These are phyloP conservation scores for Quercus parvula DNA, from an alignment of 306 rosid genomes.

Conservation along the genomic window DNA sequence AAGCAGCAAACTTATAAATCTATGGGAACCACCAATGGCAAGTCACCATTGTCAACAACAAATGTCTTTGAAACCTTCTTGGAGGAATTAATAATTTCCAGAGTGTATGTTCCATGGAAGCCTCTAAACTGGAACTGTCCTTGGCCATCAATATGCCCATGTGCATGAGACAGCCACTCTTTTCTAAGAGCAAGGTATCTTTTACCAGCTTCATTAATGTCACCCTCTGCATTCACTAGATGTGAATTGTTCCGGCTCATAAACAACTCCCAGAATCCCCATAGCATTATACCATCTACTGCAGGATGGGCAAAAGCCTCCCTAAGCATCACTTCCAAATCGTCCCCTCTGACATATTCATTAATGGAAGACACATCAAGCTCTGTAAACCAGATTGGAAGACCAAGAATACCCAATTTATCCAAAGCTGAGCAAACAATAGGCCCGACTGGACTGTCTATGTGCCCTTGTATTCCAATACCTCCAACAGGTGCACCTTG, in stretches of 20 bases:
- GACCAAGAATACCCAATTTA: slow-evolving; percentile 64
- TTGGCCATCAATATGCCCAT: slow-evolving; percentile 53
- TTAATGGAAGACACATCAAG: slow-evolving; percentile 78
- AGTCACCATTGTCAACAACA: slow-evolving; percentile 71
- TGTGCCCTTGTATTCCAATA: slow-evolving; percentile 88
- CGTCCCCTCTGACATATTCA: slow-evolving; percentile 73
- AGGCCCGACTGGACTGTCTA: slow-evolving; percentile 86
- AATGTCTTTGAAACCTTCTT: slow-evolving; percentile 60
- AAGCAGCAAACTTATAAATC: slow-evolving; percentile 32
- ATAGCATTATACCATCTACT: slow-evolving; percentile 70
- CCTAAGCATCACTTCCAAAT: slow-evolving; percentile 80
- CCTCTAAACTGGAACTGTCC: slow-evolving; percentile 72
- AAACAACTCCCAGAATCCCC: slow-evolving; percentile 96
- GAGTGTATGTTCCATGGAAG: slow-evolving; percentile 63
- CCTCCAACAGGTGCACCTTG: slow-evolving; percentile 90
- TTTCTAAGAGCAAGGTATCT: slow-evolving; percentile 59
- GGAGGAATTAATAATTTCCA: slow-evolving; percentile 45
- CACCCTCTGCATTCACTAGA: slow-evolving; percentile 87
- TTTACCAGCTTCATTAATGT: slow-evolving; percentile 73
- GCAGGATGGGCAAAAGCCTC: slow-evolving; percentile 79
- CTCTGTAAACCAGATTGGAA: slow-evolving; percentile 90
- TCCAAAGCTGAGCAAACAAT: slow-evolving; percentile 69
- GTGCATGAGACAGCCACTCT: slow-evolving; percentile 73
- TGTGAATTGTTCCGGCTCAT: slow-evolving; percentile 75
- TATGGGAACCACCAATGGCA: slow-evolving; percentile 51